Evolutionary conservation across 225 moss, liverwort and hornwort genomes (phyloP).

Genomic region (Bryoerythrophyllum caledonicum): DNA sequence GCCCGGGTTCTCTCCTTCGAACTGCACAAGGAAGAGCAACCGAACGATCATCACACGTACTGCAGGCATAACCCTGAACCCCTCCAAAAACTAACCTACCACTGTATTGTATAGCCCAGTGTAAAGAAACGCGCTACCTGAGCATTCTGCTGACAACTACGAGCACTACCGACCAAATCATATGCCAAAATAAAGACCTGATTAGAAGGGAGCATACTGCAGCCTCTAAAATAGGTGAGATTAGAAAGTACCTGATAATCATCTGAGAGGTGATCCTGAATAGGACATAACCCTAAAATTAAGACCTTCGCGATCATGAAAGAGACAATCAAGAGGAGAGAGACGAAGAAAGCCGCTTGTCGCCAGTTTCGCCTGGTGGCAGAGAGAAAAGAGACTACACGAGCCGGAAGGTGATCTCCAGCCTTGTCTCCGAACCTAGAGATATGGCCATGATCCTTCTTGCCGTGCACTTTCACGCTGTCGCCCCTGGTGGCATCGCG

Average conservation of each 20-base stretch:
- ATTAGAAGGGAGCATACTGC: neutral
- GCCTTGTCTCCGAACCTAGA: conserved; percentile 27
- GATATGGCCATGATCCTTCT: conserved; percentile 14
- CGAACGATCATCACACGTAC: neutral
- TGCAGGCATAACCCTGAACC: neutral
- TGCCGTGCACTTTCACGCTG: conserved; percentile 23
- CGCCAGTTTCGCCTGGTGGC: conserved; percentile 35
- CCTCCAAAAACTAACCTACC: neutral
- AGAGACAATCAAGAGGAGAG: conserved; percentile 28
- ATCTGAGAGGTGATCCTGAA: conserved; percentile 6
- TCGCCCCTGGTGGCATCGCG: conserved; percentile 17
- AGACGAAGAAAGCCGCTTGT: conserved; percentile 33
- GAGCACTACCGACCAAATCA: neutral
- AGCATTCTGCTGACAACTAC: neutral
- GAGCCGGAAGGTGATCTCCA: neutral
- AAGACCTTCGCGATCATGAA: conserved; percentile 35
- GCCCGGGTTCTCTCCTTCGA: conserved; percentile 16
- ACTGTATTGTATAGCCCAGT: neutral
- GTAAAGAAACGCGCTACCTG: neutral
- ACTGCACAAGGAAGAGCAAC: conserved; percentile 31
- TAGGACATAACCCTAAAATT: conserved; percentile 19
- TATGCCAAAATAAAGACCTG: neutral
- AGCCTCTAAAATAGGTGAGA: neutral
- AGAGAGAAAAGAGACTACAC: neutral
- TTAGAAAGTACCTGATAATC: conserved; percentile 28